A percentile compares a stretch with the other conserved stretches of the same genome.
These are phyloP conservation scores for Fraxinus velutina DNA, from an alignment of 305 asterid genomes.

Conservation along the genomic window DNA sequence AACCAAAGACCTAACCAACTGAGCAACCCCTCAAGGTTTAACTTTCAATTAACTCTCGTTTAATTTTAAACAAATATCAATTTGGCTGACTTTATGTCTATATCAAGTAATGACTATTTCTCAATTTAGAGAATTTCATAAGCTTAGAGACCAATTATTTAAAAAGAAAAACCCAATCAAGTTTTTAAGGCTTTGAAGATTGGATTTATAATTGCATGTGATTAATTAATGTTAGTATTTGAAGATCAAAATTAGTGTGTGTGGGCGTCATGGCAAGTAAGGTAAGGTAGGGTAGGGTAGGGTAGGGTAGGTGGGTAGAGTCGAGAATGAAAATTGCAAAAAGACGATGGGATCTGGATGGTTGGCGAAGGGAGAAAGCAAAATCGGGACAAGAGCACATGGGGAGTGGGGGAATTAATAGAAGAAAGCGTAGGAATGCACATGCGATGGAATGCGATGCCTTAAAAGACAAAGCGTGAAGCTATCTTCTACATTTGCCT, in stretches of 20 bases:
- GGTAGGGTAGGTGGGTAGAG: neutral
- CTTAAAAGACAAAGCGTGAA: conserved; percentile 39
- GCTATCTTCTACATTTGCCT: conserved; percentile 25
- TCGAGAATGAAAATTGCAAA: conserved; percentile 6
- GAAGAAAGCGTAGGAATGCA: conserved; percentile 39
- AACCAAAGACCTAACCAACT: no score
- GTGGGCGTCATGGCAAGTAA: neutral
- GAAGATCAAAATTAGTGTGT: neutral
- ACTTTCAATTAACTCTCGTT: no score
- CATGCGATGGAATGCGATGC: conserved; percentile 34
- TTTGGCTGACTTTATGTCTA: no score
- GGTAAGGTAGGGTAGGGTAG: neutral
- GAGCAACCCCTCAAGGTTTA: no score
- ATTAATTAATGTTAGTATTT: neutral
- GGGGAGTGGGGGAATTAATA: conserved; percentile 11
- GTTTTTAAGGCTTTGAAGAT: neutral
- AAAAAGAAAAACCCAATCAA: neutral
- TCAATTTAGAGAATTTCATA: neutral
- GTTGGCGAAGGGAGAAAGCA: conserved; percentile 36
- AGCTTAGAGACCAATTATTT: neutral
- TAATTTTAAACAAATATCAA: no score
- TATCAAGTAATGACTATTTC: neutral
- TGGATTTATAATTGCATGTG: neutral
- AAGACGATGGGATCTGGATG: neutral
- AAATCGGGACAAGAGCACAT: conserved; percentile 47